These are phyloP conservation scores for Penstemon barbatus DNA, from an alignment of 257 asterid species.

Conservation along the genomic window DNA sequence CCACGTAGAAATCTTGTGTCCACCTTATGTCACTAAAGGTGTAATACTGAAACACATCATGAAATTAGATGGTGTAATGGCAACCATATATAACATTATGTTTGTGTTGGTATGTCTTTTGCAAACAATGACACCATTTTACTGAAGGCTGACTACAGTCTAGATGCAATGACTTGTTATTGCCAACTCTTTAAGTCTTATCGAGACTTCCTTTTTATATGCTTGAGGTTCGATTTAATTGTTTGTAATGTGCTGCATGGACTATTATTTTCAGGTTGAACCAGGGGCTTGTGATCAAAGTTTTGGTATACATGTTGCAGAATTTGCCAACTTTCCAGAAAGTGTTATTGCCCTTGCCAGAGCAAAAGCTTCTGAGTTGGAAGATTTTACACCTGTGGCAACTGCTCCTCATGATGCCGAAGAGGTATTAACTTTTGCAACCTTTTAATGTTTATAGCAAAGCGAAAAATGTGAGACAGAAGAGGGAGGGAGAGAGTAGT, in stretches of 20 bases:
- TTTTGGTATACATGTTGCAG: slow-evolving; percentile 98
- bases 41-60: background rate
- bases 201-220: background rate
- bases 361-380: slow-evolving; percentile 92
- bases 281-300: slow-evolving; percentile 99
- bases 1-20: background rate
- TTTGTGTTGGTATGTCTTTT: background rate
- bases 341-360: slow-evolving; percentile 89
- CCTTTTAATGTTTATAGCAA: slow-evolving; percentile 14
- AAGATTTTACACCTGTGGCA: slow-evolving; percentile 75
- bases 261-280: slow-evolving; percentile 62
- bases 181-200: slow-evolving; percentile 14
- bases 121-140: background rate
- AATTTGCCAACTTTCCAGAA: slow-evolving; percentile 94
- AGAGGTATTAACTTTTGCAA: slow-evolving; percentile 47
- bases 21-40: slow-evolving; percentile 4
- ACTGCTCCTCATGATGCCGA: slow-evolving; percentile 38
- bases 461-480: background rate
- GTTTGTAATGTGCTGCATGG: slow-evolving; percentile 11
- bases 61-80: background rate
- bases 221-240: slow-evolving; percentile 15
- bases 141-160: slow-evolving; percentile 11
- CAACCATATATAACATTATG: background rate
- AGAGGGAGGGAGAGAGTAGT: too few species aligned
- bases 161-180: slow-evolving; percentile 8